These are phyloP conservation scores for Tubosaeta sp. DNA, from an alignment of 768 basidiomycete genomes.

Conservation along the genomic window DNA sequence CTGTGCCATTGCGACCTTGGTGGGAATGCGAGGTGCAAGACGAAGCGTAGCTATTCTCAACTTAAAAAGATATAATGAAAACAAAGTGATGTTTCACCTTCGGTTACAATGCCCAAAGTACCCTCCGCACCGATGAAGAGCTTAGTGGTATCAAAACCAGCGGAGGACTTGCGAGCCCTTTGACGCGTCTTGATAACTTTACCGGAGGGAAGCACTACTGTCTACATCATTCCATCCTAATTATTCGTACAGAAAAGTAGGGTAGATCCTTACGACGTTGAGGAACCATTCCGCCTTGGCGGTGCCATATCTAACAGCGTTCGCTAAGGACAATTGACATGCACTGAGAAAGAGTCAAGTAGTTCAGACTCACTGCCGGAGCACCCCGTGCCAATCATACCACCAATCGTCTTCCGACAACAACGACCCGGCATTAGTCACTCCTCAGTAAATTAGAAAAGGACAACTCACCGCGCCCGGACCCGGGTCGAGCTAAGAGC, in stretches of 20 bases:
- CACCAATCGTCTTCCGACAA: slow-evolving; percentile 64
- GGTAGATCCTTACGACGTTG: slow-evolving; percentile 52
- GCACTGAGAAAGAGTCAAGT: neutral
- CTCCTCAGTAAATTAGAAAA: too few relatives aligned
- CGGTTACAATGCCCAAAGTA: slow-evolving; percentile 86
- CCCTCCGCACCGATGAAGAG: slow-evolving; percentile 90
- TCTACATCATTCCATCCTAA: slow-evolving; percentile 38
- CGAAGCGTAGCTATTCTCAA: slow-evolving; percentile 64
- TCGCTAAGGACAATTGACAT: slow-evolving; percentile 40
- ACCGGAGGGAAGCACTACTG: slow-evolving; percentile 79
- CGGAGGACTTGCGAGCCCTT: slow-evolving; percentile 77
- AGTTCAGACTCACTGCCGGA: slow-evolving; percentile 60
- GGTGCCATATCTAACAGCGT: slow-evolving; percentile 83
- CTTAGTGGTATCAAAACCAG: slow-evolving; percentile 85
- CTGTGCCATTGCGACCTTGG: slow-evolving; percentile 83
- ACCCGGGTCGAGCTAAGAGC: slow-evolving; percentile 60
- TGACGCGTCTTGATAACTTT: slow-evolving; percentile 84
- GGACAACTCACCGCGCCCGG: slow-evolving; percentile 54
- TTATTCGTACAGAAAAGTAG: neutral
- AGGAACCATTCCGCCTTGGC: slow-evolving; percentile 87
- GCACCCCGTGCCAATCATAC: slow-evolving; percentile 86
- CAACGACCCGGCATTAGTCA: slow-evolving; percentile 3
- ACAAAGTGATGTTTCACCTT: slow-evolving; percentile 41
- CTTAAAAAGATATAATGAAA: neutral
- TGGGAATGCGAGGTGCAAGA: slow-evolving; percentile 75